Percentiles rank a stretch among this genome's conserved stretches.
phyloP scores from a whole-genome alignment of 345 rosid species.

The Populus nigra region DNA sequence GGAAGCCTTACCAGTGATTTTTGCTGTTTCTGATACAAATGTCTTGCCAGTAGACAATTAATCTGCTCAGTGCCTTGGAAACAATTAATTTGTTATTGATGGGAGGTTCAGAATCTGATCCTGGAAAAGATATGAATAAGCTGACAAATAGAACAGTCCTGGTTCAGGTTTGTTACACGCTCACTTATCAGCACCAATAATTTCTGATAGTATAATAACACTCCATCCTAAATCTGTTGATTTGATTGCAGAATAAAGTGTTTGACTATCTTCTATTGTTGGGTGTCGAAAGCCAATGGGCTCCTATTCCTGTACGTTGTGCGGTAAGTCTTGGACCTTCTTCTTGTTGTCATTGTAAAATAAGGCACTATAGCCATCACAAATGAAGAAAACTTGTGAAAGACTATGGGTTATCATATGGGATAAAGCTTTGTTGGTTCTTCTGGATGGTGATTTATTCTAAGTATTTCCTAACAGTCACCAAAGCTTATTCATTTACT shows the following conservation, averaged over 20 bases:
- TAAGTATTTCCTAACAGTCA: not conserved
- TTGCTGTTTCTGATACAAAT: constrained; percentile 41
- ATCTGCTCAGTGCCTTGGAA: constrained; percentile 77
- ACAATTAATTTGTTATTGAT: constrained; percentile 75
- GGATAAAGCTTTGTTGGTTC: not conserved
- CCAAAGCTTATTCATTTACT: not conserved
- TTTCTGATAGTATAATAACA: not conserved
- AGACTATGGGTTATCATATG: not conserved
- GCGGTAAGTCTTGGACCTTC: constrained; percentile 44
- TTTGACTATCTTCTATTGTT: constrained; percentile 79
- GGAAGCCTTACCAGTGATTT: constrained; percentile 41
- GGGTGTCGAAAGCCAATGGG: constrained; percentile 97
- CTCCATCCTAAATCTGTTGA: constrained; percentile 24
- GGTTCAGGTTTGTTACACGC: constrained; percentile 66
- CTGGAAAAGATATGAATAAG: constrained; percentile 73
- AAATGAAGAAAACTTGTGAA: not conserved
- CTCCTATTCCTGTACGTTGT: constrained; percentile 84
- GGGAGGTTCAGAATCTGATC: constrained; percentile 68
- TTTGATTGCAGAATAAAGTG: constrained; percentile 58
- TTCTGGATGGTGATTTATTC: not conserved
- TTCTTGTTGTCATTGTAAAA: not conserved
- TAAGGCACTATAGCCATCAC: not conserved
- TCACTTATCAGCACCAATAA: not conserved
- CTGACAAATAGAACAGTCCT: constrained; percentile 74
- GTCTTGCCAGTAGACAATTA: constrained; percentile 91